Evolutionary conservation across 768 basidiomycete genomes (phyloP).

Genomic region (Suillus weaverae): DNA sequence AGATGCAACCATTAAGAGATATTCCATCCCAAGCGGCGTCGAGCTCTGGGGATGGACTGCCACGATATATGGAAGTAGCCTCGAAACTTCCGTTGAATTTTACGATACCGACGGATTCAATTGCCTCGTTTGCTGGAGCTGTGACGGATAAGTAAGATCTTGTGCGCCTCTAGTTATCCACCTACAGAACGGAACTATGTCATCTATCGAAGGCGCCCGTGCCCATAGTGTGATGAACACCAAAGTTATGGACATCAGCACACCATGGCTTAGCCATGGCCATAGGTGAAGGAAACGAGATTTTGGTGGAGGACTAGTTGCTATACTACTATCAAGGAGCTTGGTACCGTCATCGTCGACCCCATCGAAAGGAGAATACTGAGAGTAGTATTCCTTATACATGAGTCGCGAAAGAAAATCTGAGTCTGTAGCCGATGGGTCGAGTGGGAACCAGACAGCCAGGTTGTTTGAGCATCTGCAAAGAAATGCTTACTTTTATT

Average conservation of each 20-base stretch:
- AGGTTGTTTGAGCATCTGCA: too few relatives aligned
- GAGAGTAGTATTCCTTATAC: background rate
- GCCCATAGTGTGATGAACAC: constrained; percentile 12
- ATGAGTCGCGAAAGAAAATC: background rate
- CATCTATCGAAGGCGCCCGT: background rate
- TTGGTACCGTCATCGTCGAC: background rate
- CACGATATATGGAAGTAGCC: constrained; percentile 5
- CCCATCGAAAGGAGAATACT: background rate
- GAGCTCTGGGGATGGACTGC: constrained; percentile 7
- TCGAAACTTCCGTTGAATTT: constrained; percentile 5
- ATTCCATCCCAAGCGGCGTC: constrained; percentile 10
- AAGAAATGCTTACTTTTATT: background rate
- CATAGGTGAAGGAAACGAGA: background rate
- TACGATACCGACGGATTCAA: constrained; percentile 8
- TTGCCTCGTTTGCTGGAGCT: constrained; percentile 13
- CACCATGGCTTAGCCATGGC: constrained; percentile 9
- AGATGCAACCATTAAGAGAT: background rate
- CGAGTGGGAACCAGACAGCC: background rate
- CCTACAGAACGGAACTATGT: background rate
- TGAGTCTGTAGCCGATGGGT: background rate
- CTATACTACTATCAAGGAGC: background rate
- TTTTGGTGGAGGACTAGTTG: background rate
- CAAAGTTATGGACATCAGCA: background rate
- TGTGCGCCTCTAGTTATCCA: background rate
- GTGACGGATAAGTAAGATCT: background rate